Evolutionary conservation across 106 monocot genomes (phyloP), one percentile per base, ranked within the genome.

Genomic region (Agapanthus africanus): DNA sequence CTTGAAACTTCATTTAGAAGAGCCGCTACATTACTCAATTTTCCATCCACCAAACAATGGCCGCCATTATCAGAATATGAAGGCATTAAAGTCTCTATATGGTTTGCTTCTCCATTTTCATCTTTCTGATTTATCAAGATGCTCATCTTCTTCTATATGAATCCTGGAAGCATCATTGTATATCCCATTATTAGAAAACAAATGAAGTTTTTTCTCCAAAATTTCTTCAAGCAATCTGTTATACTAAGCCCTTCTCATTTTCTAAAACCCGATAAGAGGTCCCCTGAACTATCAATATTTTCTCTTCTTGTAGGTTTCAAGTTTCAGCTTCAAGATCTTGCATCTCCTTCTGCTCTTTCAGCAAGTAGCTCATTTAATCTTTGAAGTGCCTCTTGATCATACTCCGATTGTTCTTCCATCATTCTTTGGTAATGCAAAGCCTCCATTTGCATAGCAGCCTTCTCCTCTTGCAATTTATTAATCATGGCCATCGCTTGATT

Each of bases 401-500:
- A 90, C 62, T 87, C 94, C 11, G 79, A 75, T 79, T 94, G 90
- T 63, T 94, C 94, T 66, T 94, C 94, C 87, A 90, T 90, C 90
- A 94, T 90, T 54, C 94, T 71, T 63, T 90, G 90, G 79, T 90
- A 94, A 32, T 94, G 94, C 61, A 87, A 73, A 40, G 94, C 94
- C 60, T 94, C 90, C 94, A 94, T 94, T 31, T 87, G 90, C 90
- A 94, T 94, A 3, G 83, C 68, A 34, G 90, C 94, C 78, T 94
- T 94, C 82, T 94, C 94, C 69, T 90, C 90, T 78, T 94, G 94
- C 72, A 94, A 78, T 70, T 80, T 93, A 22, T 86, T 93, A 41
- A 93, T 93, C 93, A 93, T 93, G 33, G 93, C 93, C 89, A 93
- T 74, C 35, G 93, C 86, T 67, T 93, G 89, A 76, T 89, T 86